Percentiles rank a stretch among this genome's conserved stretches.
These are phyloP conservation scores for Scheffersomyces spartinae DNA, from an alignment of 805 yeast species.

Conservation along the genomic window DNA sequence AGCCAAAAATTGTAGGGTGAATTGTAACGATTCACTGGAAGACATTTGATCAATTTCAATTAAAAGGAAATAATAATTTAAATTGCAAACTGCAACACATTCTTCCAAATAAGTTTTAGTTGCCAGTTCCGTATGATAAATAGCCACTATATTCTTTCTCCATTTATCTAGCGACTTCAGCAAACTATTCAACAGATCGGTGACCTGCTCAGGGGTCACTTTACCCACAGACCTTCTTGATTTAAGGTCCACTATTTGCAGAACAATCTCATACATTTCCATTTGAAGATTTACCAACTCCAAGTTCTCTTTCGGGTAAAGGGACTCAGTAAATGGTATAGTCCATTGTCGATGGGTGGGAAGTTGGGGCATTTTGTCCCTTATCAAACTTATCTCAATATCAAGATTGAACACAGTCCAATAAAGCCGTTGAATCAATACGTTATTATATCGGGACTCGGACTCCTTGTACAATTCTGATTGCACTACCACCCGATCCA, in stretches of 20 bases:
- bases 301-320: conserved; percentile 13
- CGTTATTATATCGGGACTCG: conserved; percentile 1
- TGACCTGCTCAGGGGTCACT: neutral
- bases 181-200: conserved; percentile 7
- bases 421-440: conserved; percentile 11
- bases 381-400: conserved; percentile 23
- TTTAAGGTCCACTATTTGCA: conserved; percentile 11
- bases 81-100: conserved; percentile 20
- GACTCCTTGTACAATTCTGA: conserved; percentile 10
- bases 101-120: conserved; percentile 19
- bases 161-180: conserved; percentile 26
- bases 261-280: conserved; percentile 13
- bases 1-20: too few relatives aligned
- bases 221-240: conserved; percentile 2
- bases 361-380: conserved; percentile 23
- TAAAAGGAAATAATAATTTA: conserved; percentile 26
- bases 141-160: conserved; percentile 19
- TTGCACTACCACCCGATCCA: conserved; percentile 15
- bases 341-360: conserved; percentile 13
- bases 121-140: conserved; percentile 15
- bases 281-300: conserved; percentile 13
- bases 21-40: conserved; percentile 25
- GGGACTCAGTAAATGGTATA: conserved; percentile 7
- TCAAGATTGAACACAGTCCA: conserved; percentile 30
- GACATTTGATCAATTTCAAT: conserved; percentile 31